Evolutionary conservation across 2,329 filamentous ascomycete species (phyloP).

Genomic region (Aspergillus sp.): DNA sequence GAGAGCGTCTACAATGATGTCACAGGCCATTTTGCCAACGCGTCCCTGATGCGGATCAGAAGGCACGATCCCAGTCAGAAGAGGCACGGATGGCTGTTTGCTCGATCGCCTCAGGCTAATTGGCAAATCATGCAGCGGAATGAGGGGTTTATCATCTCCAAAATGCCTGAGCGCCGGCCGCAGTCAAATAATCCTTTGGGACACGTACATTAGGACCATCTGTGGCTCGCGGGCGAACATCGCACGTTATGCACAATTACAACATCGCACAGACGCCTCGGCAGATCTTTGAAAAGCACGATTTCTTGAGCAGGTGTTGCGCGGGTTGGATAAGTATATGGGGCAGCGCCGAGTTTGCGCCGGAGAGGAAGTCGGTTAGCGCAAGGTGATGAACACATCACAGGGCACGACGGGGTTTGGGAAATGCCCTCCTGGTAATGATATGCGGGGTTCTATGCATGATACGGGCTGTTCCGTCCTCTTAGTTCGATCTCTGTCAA

Average conservation of each 20-base stretch:
- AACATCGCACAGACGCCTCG: slow-evolving; percentile 22
- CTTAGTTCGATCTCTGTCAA: background rate
- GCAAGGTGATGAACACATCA: background rate
- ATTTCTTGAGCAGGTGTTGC: background rate
- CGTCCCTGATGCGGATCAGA: background rate
- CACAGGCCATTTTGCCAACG: slow-evolving; percentile 4
- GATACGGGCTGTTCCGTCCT: background rate
- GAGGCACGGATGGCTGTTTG: background rate
- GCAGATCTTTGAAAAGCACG: background rate
- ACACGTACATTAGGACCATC: slow-evolving; percentile 21
- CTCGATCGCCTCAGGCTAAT: background rate
- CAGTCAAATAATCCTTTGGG: slow-evolving; percentile 16
- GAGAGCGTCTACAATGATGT: slow-evolving; percentile 20
- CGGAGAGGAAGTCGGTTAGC: background rate
- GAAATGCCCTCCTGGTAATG: background rate
- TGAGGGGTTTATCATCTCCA: background rate
- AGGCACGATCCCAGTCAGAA: background rate
- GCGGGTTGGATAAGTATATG: background rate
- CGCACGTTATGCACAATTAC: slow-evolving; percentile 22
- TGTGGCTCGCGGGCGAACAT: background rate
- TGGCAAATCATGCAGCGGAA: background rate
- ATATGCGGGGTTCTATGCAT: slow-evolving; percentile 2
- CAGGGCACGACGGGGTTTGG: background rate
- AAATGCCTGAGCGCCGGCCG: background rate
- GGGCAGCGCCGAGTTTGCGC: background rate